phyloP scores from a whole-genome alignment of 176 grass and related monocot genomes.

The Hsuehochloa calcarea region DNA sequence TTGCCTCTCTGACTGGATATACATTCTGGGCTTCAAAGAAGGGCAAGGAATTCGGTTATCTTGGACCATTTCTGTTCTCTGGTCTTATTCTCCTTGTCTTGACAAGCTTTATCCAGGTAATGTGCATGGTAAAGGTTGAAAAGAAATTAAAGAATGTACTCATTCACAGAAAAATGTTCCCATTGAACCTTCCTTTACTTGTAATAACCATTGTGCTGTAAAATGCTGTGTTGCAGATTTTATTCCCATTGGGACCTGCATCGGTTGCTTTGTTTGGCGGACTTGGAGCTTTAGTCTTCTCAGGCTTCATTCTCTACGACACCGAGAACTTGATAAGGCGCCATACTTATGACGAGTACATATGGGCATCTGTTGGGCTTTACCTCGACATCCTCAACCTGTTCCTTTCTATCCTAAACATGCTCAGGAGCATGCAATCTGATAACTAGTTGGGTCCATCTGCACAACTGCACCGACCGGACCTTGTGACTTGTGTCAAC shows the following conservation, averaged over 20 bases:
- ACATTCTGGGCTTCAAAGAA: constrained; percentile 98
- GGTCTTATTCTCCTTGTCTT: constrained; percentile 74
- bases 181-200: neutral
- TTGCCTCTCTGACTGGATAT: constrained; percentile 85
- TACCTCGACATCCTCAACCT: constrained; percentile 99
- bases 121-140: neutral
- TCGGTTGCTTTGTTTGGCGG: constrained; percentile 70
- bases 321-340: constrained; percentile 88
- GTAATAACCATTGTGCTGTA: neutral
- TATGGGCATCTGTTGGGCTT: constrained; percentile 92
- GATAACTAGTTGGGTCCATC: constrained; percentile 45
- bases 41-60: constrained; percentile 92
- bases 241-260: constrained; percentile 83
- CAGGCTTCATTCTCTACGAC: constrained; percentile 91
- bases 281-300: constrained; percentile 82
- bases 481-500: constrained; percentile 2
- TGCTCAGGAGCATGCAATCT: constrained; percentile 76
- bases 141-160: neutral
- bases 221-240: constrained; percentile 54
- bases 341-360: constrained; percentile 96
- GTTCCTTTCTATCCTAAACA: constrained; percentile 84
- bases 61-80: constrained; percentile 75
- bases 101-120: constrained; percentile 90
- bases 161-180: neutral
- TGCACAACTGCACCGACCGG: neutral